Evolutionary conservation across 805 yeast species (phyloP), one percentile per base, ranked within the genome.

Genomic region (Isabelozyma heimii): DNA sequence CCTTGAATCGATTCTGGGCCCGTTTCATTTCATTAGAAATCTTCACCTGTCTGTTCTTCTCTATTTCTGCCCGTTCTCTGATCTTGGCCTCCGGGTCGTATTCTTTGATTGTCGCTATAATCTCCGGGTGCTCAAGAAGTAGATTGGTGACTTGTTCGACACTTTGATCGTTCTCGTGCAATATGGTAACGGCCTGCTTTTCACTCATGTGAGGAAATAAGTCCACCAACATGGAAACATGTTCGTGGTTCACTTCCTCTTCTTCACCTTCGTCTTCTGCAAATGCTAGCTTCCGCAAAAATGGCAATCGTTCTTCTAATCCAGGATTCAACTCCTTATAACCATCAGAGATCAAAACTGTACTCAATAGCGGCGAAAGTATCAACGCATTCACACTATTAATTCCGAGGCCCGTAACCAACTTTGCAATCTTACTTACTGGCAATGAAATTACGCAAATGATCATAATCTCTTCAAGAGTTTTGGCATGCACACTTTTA

Each of bases 191-290:
- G 0, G 84, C 77, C 59, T 81, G 77, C 0, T 69, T 64, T 3
- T 63, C 58, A 0, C 79, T 67, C 35, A 89, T 61, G 38, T 77
- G 77, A 0, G 97, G 97, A 61, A 90, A 88, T 52, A 91, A 61
- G 30, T 84, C 89, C n/a, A 62, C 49, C 40, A 79, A 56, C 24
- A 69, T 67, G 14, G 63, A 59, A 1, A 85, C 70, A 41, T 75
- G 70, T 2, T 63, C 68, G 30, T 69, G 65, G 28, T 55, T 51
- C 15, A 53, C 61, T 2, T 45, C 55, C 5, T 37, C 47, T 17
- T 28, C 28, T 26, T 45, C 28, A n/a, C 37, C 17, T 8, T 42
- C 41, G 8, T 20, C 46, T 7, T 27, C 43, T 41, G 40, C 65
- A 13, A 51, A 47, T 6, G 47, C 24, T 4, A 58, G 42, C 28